Evolutionary conservation across 306 rosid species (phyloP).

Genomic region (Albizia julibrissin): DNA sequence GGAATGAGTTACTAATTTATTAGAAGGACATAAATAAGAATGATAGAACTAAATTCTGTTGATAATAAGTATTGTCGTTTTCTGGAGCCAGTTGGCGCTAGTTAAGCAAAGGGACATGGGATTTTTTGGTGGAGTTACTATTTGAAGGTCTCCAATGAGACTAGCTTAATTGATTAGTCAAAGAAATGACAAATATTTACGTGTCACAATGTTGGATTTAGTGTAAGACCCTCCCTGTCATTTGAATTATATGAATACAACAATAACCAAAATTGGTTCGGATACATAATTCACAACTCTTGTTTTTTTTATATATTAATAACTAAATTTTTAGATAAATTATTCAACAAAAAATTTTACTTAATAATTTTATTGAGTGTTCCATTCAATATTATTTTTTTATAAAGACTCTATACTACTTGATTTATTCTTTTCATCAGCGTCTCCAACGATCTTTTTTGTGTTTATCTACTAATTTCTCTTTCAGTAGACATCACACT

Average conservation of each 20-base stretch:
- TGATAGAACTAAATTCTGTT: background rate
- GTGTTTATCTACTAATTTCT: too few species aligned
- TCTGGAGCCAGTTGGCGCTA: background rate
- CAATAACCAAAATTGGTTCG: background rate
- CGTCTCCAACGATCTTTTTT: fast-evolving
- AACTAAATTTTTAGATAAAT: too few species aligned
- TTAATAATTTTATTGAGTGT: too few species aligned
- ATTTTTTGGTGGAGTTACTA: background rate
- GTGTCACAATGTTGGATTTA: background rate
- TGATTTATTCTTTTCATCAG: too few species aligned
- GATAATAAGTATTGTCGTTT: background rate
- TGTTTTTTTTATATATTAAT: too few species aligned
- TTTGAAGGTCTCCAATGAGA: slow-evolving; percentile 30
- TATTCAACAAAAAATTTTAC: too few species aligned
- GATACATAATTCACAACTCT: too few species aligned
- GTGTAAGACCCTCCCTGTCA: background rate
- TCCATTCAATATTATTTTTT: too few species aligned
- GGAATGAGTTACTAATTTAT: background rate
- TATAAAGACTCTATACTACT: too few species aligned
- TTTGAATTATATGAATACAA: background rate
- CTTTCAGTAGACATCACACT: background rate
- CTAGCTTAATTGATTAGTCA: slow-evolving; percentile 26
- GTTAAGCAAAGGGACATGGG: background rate
- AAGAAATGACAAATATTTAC: background rate
- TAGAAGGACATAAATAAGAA: background rate